Evolutionary conservation across 805 yeast species (phyloP).

Genomic region (Wickerhamiella qilinensis): DNA sequence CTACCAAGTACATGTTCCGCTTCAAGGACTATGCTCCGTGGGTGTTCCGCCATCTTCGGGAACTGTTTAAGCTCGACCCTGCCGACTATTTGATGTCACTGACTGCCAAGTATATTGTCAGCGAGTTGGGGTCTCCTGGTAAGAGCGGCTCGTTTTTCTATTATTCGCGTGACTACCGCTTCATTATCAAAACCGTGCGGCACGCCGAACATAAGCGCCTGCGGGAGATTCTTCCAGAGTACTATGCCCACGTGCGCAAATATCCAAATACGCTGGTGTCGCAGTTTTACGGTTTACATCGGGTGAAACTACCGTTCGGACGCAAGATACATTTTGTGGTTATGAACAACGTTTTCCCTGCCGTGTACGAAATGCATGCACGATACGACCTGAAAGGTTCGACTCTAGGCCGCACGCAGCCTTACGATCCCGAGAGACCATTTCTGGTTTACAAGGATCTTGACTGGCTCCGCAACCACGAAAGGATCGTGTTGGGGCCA

Average conservation of each 20-base stretch:
- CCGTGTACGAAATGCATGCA: slow-evolving; percentile 68
- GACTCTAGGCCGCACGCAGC: slow-evolving; percentile 48
- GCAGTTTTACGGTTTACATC: slow-evolving; percentile 92
- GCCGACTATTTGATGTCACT: slow-evolving; percentile 88
- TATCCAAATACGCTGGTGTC: slow-evolving; percentile 82
- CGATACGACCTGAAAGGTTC: slow-evolving; percentile 92
- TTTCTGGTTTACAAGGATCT: slow-evolving; percentile 59
- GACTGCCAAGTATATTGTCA: slow-evolving; percentile 81
- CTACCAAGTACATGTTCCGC: slow-evolving; percentile 87
- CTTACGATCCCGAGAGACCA: slow-evolving; percentile 11
- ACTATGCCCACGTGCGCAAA: slow-evolving; percentile 60
- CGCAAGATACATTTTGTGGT: slow-evolving; percentile 83
- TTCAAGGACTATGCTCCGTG: slow-evolving; percentile 93
- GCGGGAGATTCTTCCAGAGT: slow-evolving; percentile 54
- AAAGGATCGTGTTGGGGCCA: slow-evolving; percentile 62
- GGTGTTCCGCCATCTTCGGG: slow-evolving; percentile 75
- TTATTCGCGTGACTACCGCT: slow-evolving; percentile 83
- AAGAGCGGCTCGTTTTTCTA: slow-evolving; percentile 94
- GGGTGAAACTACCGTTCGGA: slow-evolving; percentile 74
- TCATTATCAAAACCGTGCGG: slow-evolving; percentile 90
- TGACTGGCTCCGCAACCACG: slow-evolving; percentile 64
- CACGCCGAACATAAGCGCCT: slow-evolving; percentile 82
- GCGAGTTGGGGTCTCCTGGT: slow-evolving; percentile 91
- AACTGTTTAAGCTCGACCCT: slow-evolving; percentile 74
- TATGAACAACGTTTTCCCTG: slow-evolving; percentile 95